Conservation (phyloP, 2,329 filamentous ascomycete genomes). For the Beauveria brongniartii region DNA sequence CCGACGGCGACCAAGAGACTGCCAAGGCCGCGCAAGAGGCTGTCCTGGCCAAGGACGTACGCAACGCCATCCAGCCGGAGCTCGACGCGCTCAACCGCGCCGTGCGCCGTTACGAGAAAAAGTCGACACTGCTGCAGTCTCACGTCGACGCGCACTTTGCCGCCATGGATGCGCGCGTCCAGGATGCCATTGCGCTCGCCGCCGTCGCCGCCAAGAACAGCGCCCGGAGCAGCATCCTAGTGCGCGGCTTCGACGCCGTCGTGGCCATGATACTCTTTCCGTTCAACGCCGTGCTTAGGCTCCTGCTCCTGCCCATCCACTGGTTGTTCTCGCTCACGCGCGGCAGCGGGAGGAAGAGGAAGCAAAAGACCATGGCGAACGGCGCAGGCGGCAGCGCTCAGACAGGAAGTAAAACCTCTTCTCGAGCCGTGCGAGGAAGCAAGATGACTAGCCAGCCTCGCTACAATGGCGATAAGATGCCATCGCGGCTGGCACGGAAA, state of each 20-base stretch:
- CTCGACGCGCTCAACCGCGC: constrained; percentile 83
- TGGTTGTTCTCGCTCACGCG: constrained; percentile 26
- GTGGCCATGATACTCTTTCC: constrained; percentile 32
- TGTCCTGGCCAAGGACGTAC: constrained; percentile 47
- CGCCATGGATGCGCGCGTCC: constrained; percentile 61
- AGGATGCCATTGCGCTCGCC: constrained; percentile 74
- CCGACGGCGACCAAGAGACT: constrained; percentile 21
- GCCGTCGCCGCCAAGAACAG: constrained; percentile 58
- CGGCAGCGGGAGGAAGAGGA: constrained; percentile 17
- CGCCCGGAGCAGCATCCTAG: constrained; percentile 28
- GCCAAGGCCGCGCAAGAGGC: constrained; percentile 31
- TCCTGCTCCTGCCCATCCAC: constrained; percentile 34
- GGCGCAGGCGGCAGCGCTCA: background rate
- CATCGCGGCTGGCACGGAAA: constrained; percentile 13
- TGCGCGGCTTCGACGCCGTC: constrained; percentile 30
- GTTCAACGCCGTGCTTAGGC: constrained; percentile 29
- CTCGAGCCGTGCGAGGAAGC: background rate
- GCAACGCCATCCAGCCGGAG: constrained; percentile 64
- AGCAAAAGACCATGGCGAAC: constrained; percentile 16
- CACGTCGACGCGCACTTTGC: constrained; percentile 70
- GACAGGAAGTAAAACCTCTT: background rate
- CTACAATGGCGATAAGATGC: constrained; percentile 29
- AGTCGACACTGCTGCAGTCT: constrained; percentile 63
- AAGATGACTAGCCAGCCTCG: constrained; percentile 20
- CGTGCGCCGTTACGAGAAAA: constrained; percentile 86